Evolutionary conservation across 352 stramenopile species (phyloP).

Genomic region (Globisporangium spinosum): DNA sequence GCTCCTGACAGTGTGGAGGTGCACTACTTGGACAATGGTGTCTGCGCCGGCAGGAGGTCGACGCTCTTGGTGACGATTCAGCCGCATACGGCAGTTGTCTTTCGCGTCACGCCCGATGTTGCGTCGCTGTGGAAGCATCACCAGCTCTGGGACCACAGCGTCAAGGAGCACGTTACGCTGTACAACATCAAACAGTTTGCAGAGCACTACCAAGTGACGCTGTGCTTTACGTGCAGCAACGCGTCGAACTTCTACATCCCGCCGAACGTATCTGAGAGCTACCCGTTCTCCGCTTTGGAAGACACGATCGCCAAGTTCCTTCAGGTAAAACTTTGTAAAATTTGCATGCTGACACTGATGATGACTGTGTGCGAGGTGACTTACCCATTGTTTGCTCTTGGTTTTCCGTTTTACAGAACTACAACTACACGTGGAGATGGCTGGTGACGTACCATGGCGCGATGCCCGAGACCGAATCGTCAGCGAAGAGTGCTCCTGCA

Average conservation of each 20-base stretch:
- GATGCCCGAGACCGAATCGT: constrained; percentile 19
- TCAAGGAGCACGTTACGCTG: constrained; percentile 86
- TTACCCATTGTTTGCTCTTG: neutral
- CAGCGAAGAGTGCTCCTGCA: constrained; percentile 24
- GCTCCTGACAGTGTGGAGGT: constrained; percentile 39
- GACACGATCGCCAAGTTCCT: constrained; percentile 88
- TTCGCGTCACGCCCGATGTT: constrained; percentile 69
- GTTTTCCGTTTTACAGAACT: constrained; percentile 40
- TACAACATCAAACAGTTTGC: constrained; percentile 91
- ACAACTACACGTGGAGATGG: constrained; percentile 76
- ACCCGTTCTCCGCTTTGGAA: constrained; percentile 80
- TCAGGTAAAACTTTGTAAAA: constrained; percentile 36
- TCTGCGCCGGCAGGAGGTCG: constrained; percentile 59
- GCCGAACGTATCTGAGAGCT: constrained; percentile 79
- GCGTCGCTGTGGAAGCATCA: constrained; percentile 70
- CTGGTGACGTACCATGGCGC: constrained; percentile 66
- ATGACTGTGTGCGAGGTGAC: neutral
- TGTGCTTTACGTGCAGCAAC: constrained; percentile 86
- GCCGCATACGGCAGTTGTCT: constrained; percentile 48
- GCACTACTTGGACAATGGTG: constrained; percentile 61
- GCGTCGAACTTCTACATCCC: constrained; percentile 82
- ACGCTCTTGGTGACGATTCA: constrained; percentile 72
- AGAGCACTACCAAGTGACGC: constrained; percentile 83
- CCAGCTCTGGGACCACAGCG: constrained; percentile 82
- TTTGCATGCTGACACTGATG: neutral